A percentile compares a stretch with the other conserved stretches of the same genome.
These are phyloP conservation scores for Aciculoconidium aculeatum DNA, from an alignment of 805 yeast species.

Conservation along the genomic window DNA sequence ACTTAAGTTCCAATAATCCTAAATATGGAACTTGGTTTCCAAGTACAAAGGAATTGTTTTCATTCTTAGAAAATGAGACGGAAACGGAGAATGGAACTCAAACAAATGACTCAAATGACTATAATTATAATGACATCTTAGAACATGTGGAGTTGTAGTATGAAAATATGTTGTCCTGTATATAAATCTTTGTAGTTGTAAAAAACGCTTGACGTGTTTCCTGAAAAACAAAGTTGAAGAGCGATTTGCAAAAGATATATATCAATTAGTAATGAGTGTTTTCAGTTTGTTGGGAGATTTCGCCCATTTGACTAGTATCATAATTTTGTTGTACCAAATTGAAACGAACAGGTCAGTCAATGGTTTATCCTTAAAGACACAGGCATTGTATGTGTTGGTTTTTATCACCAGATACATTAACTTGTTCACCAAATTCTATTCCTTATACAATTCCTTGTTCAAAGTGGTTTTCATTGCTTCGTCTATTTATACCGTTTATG, in stretches of 20 bases:
- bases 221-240: no score
- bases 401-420: conserved; percentile 71
- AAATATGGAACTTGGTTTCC: conserved; percentile 11
- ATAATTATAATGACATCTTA: no score
- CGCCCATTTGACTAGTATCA: conserved; percentile 74
- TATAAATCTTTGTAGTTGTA: no score
- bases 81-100: no score
- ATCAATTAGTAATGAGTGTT: conserved; percentile 28
- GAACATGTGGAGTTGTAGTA: no score
- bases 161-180: no score
- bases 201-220: no score
- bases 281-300: conserved; percentile 59
- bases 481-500: conserved; percentile 65
- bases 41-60: conserved; percentile 6
- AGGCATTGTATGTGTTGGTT: conserved; percentile 68
- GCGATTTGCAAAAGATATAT: no score
- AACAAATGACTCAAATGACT: no score
- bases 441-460: conserved; percentile 75
- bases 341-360: conserved; percentile 56
- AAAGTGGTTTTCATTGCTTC: conserved; percentile 75
- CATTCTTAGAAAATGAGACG: no score
- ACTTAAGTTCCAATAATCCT: conserved; percentile 3
- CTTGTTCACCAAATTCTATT: conserved; percentile 48
- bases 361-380: conserved; percentile 89
- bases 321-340: conserved; percentile 70